These are phyloP conservation scores for Ambrosiella xylebori DNA, from an alignment of 2,329 filamentous ascomycete species.

Conservation along the genomic window DNA sequence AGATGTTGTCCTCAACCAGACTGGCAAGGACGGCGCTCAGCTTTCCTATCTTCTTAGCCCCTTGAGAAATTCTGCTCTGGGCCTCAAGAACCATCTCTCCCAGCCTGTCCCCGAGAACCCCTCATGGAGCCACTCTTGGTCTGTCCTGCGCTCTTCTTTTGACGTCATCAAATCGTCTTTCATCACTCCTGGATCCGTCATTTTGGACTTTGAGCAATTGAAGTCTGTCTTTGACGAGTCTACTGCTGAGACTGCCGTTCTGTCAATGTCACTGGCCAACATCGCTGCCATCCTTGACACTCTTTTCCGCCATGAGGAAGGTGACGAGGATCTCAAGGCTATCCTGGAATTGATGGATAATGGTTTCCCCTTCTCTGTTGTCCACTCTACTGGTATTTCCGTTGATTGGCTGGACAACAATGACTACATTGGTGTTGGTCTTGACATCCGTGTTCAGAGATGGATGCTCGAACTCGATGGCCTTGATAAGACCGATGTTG, in stretches of 20 bases:
- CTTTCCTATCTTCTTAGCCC: conserved; percentile 17
- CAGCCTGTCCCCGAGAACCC: conserved; percentile 13
- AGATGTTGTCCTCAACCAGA: conserved; percentile 1
- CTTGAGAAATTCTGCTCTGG: conserved; percentile 17
- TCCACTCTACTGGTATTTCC: conserved; percentile 13
- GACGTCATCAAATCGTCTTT: conserved; percentile 18
- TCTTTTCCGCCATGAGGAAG: conserved; percentile 12
- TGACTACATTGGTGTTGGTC: conserved; percentile 16
- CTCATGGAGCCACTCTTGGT: conserved; percentile 10
- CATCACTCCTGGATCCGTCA: conserved; percentile 15
- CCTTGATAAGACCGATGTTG: conserved; percentile 13
- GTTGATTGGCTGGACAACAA: conserved; percentile 14
- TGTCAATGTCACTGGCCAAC: conserved; percentile 21
- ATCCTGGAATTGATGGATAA: conserved; percentile 20
- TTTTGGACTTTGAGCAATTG: conserved; percentile 19
- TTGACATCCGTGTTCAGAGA: conserved; percentile 23
- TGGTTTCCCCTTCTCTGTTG: conserved; percentile 19
- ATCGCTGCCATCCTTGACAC: conserved; percentile 21
- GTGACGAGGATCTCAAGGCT: conserved; percentile 14
- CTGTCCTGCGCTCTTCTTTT: conserved; percentile 15
- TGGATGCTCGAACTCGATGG: conserved; percentile 18
- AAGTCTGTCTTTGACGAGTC: conserved; percentile 4
- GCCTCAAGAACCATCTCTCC: conserved; percentile 17
- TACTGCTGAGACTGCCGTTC: conserved; percentile 4
- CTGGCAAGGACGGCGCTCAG: conserved; percentile 12